phyloP scores from a whole-genome alignment of 495 filamentous ascomycete species.

The Tricharina praecox region DNA sequence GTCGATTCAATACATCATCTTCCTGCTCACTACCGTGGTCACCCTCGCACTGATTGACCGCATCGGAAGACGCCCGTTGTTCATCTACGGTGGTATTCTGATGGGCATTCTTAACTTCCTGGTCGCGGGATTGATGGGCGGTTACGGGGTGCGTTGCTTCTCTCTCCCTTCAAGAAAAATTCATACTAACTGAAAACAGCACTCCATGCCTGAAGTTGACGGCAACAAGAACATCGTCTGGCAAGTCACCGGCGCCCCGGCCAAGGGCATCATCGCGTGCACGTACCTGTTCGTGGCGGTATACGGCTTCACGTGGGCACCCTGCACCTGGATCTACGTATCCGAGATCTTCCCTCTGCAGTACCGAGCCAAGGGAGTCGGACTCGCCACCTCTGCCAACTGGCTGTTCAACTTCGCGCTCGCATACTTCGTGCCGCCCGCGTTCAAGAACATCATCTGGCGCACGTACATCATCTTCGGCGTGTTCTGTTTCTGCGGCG shows the following conservation, averaged over 20 bases:
- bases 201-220: conserved; percentile 39
- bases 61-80: conserved; percentile 45
- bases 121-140: conserved; percentile 40
- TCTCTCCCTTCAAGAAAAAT: background rate
- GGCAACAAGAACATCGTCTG: conserved; percentile 47
- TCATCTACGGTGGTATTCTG: conserved; percentile 50
- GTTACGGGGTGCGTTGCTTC: conserved; percentile 4
- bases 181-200: background rate
- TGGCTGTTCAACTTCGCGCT: conserved; percentile 64
- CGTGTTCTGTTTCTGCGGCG: conserved; percentile 55
- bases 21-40: conserved; percentile 41
- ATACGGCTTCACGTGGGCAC: conserved; percentile 52
- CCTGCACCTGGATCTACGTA: conserved; percentile 4
- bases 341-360: conserved; percentile 57
- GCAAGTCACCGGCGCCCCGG: conserved; percentile 39
- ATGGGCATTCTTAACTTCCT: conserved; percentile 58
- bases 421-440: conserved; percentile 58
- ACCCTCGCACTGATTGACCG: conserved; percentile 41
- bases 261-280: conserved; percentile 57
- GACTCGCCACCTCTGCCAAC: conserved; percentile 51
- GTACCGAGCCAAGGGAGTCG: conserved; percentile 54
- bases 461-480: conserved; percentile 59
- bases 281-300: conserved; percentile 64
- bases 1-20: conserved; percentile 59
- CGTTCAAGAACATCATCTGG: conserved; percentile 60